These are phyloP conservation scores for Sporothrix luriei DNA, from an alignment of 2,329 filamentous ascomycete species.

Conservation along the genomic window DNA sequence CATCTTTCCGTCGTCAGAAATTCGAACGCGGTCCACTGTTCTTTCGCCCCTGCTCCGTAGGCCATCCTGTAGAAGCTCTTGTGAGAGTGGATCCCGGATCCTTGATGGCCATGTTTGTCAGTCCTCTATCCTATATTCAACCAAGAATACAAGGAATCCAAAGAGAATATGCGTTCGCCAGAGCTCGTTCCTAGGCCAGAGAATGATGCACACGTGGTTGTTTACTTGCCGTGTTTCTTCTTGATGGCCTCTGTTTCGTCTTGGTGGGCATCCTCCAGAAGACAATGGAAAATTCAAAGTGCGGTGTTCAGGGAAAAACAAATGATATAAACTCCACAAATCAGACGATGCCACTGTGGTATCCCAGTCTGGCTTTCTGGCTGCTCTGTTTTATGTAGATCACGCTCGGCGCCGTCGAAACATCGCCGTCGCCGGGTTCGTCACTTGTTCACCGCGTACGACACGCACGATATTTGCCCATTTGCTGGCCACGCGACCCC, in stretches of 20 bases:
- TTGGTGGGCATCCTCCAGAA: too few species aligned
- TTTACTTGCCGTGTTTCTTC: not conserved
- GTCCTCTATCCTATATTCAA: too few species aligned
- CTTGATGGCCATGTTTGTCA: too few species aligned
- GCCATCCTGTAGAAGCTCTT: too few species aligned
- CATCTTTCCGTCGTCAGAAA: too few species aligned
- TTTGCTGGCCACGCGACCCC: conserved; percentile 11
- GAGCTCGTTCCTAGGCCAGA: conserved; percentile 9
- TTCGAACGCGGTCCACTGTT: too few species aligned
- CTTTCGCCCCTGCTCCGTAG: too few species aligned
- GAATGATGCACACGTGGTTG: conserved; percentile 2
- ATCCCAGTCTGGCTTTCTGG: too few species aligned
- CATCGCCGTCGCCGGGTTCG: not conserved
- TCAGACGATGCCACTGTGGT: not conserved
- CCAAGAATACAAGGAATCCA: too few species aligned
- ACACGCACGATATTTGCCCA: not conserved
- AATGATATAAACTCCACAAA: conserved; percentile 18
- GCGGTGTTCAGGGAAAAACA: not conserved
- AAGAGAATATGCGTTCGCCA: not conserved
- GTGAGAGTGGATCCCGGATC: too few species aligned
- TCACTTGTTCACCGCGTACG: not conserved
- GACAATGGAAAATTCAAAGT: not conserved
- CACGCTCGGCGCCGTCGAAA: not conserved
- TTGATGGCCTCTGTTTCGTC: not conserved
- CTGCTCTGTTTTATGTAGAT: conserved; percentile 21